These are phyloP conservation scores for Blastobotrys elegans DNA, from an alignment of 1,139 yeast species.

Conservation along the genomic window DNA sequence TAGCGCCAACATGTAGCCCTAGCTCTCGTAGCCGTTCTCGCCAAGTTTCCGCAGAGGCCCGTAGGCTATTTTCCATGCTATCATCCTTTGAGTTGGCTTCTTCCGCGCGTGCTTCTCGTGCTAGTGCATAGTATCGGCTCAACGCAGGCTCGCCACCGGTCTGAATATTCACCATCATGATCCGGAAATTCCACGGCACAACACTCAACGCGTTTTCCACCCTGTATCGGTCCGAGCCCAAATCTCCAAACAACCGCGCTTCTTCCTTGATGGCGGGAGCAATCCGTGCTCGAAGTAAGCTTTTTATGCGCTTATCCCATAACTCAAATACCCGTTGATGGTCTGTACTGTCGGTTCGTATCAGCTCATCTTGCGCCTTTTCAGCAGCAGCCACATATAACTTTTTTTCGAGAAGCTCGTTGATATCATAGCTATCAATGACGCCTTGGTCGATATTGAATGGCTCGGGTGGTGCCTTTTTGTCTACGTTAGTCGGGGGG, in stretches of 20 bases:
- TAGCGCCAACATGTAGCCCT: slow-evolving; percentile 32
- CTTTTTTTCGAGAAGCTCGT: slow-evolving; percentile 18
- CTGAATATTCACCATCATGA: slow-evolving; percentile 25
- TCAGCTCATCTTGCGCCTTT: slow-evolving; percentile 20
- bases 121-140: slow-evolving; percentile 26
- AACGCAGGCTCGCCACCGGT: slow-evolving; percentile 28
- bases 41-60: slow-evolving; percentile 23
- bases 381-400: slow-evolving; percentile 26
- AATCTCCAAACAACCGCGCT: slow-evolving; percentile 25
- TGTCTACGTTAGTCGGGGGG: background rate
- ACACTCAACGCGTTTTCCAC: slow-evolving; percentile 24
- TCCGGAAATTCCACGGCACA: slow-evolving; percentile 32
- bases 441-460: slow-evolving; percentile 19
- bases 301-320: slow-evolving; percentile 25
- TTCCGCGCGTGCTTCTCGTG: slow-evolving; percentile 30
- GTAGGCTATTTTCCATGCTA: slow-evolving; percentile 1
- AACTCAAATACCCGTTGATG: slow-evolving; percentile 19
- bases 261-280: slow-evolving; percentile 25
- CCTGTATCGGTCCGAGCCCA: slow-evolving; percentile 23
- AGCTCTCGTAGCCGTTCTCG: slow-evolving; percentile 26
- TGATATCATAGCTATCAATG: slow-evolving; percentile 16
- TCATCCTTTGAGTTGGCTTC: slow-evolving; percentile 6
- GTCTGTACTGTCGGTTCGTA: slow-evolving; percentile 12
- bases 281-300: slow-evolving; percentile 22
- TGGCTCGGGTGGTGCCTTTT: slow-evolving; percentile 21